Evolutionary conservation across 2,329 filamentous ascomycete genomes (phyloP).

Genomic region (Endoconidiophora polonica): DNA sequence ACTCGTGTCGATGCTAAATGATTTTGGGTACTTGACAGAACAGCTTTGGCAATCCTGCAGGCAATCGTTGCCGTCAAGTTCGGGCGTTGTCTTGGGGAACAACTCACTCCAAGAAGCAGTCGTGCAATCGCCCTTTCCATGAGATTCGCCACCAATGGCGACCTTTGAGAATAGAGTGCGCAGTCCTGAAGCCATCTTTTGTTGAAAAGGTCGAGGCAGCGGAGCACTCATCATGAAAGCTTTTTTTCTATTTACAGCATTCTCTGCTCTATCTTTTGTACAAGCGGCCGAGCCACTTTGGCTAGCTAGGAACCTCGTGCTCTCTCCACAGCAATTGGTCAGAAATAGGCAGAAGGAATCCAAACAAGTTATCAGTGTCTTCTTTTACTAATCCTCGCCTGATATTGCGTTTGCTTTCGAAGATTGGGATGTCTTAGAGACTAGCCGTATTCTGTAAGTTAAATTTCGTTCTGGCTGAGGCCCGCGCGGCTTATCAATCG

Average conservation of each 20-base stretch:
- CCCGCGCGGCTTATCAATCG: too few relatives aligned
- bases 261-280: not conserved
- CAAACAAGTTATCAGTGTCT: too few relatives aligned
- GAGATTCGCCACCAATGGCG: slow-evolving; percentile 15
- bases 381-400: too few relatives aligned
- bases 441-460: too few relatives aligned
- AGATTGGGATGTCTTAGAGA: too few relatives aligned
- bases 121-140: not conserved
- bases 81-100: slow-evolving; percentile 60
- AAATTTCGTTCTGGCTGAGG: too few relatives aligned
- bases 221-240: not conserved
- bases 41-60: slow-evolving; percentile 73
- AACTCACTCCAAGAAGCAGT: slow-evolving; percentile 29
- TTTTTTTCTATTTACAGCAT: not conserved
- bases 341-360: too few relatives aligned
- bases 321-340: too few relatives aligned
- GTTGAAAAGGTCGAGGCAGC: not conserved
- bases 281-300: too few relatives aligned
- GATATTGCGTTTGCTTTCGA: too few relatives aligned
- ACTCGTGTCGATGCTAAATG: slow-evolving; percentile 55
- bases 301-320: too few relatives aligned
- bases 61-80: slow-evolving; percentile 75
- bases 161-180: slow-evolving; percentile 24
- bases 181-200: slow-evolving; percentile 28
- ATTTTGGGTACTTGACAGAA: slow-evolving; percentile 56